Evolutionary conservation across 2,329 filamentous ascomycete genomes (phyloP).

Genomic region (Trichoderma polysporum): DNA sequence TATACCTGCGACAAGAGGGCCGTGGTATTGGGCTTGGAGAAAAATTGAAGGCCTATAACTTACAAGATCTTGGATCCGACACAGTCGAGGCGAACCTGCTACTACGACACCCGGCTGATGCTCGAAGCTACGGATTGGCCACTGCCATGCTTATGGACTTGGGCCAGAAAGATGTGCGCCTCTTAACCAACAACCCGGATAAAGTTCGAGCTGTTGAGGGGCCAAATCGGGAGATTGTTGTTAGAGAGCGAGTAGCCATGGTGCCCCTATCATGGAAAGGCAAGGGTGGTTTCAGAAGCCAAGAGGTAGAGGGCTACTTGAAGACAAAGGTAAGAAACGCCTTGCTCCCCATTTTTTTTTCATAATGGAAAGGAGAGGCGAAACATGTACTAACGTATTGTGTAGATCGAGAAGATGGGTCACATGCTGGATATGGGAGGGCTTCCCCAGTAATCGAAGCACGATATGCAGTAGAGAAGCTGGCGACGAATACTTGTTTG

Average conservation of each 20-base stretch:
- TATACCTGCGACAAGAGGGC: constrained; percentile 94
- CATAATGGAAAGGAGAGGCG: background rate
- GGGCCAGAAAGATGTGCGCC: constrained; percentile 71
- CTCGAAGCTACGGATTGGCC: constrained; percentile 90
- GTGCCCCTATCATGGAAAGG: constrained; percentile 91
- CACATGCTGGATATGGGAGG: constrained; percentile 66
- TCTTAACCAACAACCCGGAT: constrained; percentile 96
- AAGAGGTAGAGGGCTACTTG: constrained; percentile 90
- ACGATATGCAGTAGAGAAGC: no score
- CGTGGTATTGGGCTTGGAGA: constrained; percentile 91
- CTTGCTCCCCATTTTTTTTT: background rate
- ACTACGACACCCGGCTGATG: constrained; percentile 89
- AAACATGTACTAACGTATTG: constrained; percentile 25
- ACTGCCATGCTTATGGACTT: constrained; percentile 92
- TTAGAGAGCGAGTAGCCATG: constrained; percentile 91
- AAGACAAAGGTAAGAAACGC: constrained; percentile 76
- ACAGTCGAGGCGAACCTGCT: constrained; percentile 95
- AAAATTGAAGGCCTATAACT: constrained; percentile 96
- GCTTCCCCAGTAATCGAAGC: background rate
- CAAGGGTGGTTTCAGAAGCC: constrained; percentile 76
- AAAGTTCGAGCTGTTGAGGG: constrained; percentile 95
- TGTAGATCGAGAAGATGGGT: constrained; percentile 82
- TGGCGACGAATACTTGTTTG: background rate
- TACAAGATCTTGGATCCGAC: constrained; percentile 95
- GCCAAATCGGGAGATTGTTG: constrained; percentile 80